Evolutionary conservation across 2,329 filamentous ascomycete species (phyloP), one percentile per base, ranked within the genome.

Genomic region (Colletotrichum godetiae): DNA sequence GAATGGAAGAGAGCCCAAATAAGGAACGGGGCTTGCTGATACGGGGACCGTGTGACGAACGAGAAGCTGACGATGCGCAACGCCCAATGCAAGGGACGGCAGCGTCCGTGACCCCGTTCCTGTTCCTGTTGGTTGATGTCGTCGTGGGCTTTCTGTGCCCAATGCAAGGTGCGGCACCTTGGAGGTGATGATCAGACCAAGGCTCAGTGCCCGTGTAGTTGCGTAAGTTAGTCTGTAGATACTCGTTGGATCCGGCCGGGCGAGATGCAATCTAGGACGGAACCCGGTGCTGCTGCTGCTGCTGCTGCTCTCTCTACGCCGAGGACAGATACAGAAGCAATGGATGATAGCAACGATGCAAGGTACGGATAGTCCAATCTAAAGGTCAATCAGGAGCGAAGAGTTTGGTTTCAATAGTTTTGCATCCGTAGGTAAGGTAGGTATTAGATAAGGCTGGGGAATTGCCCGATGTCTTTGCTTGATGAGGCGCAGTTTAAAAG

Each of bases 1-100:
- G 62, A 65, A 65, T 65, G 62, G 24, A 46, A 57, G 33, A 65
- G 12, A 22, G 62, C 62, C 62, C 22, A n/a, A 29, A 56, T 22
- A 42, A 56, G 62, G 62, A 56, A 64, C 13, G 52, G 31, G 52
- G 22, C 49, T 56, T 19, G 31, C 22, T 29, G 29, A 55, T 57
- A 29, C 13, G 52, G 27, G 60, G 60, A n/a, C 42, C 29, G 22
- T 65, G 52, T 46, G 19, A 65, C 31, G 24, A 56, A 56, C 19
- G 22, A 15, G 24, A 65, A 15, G 49, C 52, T 33, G 31, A 52
- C 19, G 33, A 65, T 42, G 62, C 15, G 52, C 5, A 37, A 37
- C 62, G 49, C 53, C 53, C 53, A 56, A 56, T 24, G 53, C 49
- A 56, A 56, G 49, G 33, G 62, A 42, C 62, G 52, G 62, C 62